Percentiles rank a stretch among this genome's conserved stretches.
Evolutionary conservation across 176 grass and related monocot species (phyloP).

Genomic region (Echinochloa phyllopogon): DNA sequence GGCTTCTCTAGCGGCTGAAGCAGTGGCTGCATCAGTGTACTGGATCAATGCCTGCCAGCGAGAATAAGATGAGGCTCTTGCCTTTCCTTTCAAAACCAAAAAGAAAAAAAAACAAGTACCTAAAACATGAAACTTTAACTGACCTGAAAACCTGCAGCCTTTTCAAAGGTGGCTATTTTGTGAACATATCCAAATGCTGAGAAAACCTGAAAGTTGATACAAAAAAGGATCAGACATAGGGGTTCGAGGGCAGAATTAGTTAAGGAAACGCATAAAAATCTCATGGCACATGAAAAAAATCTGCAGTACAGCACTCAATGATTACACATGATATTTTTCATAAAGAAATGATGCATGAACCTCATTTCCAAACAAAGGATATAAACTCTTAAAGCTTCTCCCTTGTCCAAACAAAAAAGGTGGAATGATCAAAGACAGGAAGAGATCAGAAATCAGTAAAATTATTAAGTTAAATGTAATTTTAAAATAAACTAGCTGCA

Average conservation of each 20-base stretch:
- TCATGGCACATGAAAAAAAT: neutral
- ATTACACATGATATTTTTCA: slow-evolving; percentile 27
- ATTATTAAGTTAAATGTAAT: slow-evolving; percentile 32
- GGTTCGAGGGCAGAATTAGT: slow-evolving; percentile 12
- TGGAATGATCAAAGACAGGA: slow-evolving; percentile 25
- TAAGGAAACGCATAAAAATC: neutral
- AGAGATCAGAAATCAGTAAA: slow-evolving; percentile 36
- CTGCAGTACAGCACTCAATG: slow-evolving; percentile 12
- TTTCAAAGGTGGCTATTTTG: slow-evolving; percentile 99
- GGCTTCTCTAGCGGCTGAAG: slow-evolving; percentile 87
- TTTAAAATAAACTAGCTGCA: slow-evolving; percentile 33
- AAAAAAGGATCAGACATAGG: slow-evolving; percentile 28
- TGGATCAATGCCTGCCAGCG: slow-evolving; percentile 82
- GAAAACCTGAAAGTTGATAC: slow-evolving; percentile 73
- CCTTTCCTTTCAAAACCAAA: slow-evolving; percentile 33
- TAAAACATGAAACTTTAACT: slow-evolving; percentile 29
- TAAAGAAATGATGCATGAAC: slow-evolving; percentile 42
- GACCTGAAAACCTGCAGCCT: slow-evolving; percentile 97
- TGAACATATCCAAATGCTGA: slow-evolving; percentile 97
- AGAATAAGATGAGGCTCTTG: slow-evolving; percentile 32
- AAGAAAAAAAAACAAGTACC: slow-evolving; percentile 5
- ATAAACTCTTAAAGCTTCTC: slow-evolving; percentile 39
- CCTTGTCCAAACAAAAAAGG: slow-evolving; percentile 23
- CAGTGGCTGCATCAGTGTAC: slow-evolving; percentile 84
- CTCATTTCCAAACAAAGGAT: slow-evolving; percentile 31